Percentiles rank a stretch among this genome's conserved stretches.
Conservation (phyloP, 495 filamentous ascomycete species). For the Acidomyces sp. region DNA sequence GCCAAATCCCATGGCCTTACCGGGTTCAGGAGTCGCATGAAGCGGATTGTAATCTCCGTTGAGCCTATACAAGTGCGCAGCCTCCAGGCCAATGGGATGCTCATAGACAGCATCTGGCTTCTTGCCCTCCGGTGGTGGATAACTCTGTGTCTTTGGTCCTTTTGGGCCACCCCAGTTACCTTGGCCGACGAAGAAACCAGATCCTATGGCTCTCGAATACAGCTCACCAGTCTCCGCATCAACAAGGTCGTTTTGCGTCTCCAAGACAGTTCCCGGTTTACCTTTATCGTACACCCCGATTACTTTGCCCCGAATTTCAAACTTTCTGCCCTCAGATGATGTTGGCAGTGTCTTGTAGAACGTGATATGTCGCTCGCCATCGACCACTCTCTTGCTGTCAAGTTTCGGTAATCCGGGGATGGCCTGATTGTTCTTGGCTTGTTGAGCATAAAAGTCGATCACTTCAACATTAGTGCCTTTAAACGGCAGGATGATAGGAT, state of each 20-base stretch:
- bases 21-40: constrained; percentile 71
- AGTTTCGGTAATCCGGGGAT: constrained; percentile 71
- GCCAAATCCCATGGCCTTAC: constrained; percentile 78
- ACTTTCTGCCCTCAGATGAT: constrained; percentile 54
- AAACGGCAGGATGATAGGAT: constrained; percentile 74
- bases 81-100: constrained; percentile 52
- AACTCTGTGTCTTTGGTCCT: constrained; percentile 61
- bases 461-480: constrained; percentile 67
- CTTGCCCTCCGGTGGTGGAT: constrained; percentile 55
- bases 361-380: constrained; percentile 70
- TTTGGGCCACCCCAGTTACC: constrained; percentile 88
- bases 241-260: constrained; percentile 65
- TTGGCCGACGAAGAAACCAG: constrained; percentile 69
- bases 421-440: constrained; percentile 29
- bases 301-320: constrained; percentile 67
- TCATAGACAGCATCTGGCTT: constrained; percentile 61
- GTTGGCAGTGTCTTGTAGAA: constrained; percentile 67
- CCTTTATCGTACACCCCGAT: constrained; percentile 89
- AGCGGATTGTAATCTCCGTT: constrained; percentile 91
- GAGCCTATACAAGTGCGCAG: constrained; percentile 54
- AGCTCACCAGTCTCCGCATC: constrained; percentile 56
- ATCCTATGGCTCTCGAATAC: constrained; percentile 54
- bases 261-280: constrained; percentile 66
- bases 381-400: constrained; percentile 60
- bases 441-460: constrained; percentile 67